Evolutionary conservation across 2,329 filamentous ascomycete species (phyloP).

Genomic region (Phialophora chinensis): DNA sequence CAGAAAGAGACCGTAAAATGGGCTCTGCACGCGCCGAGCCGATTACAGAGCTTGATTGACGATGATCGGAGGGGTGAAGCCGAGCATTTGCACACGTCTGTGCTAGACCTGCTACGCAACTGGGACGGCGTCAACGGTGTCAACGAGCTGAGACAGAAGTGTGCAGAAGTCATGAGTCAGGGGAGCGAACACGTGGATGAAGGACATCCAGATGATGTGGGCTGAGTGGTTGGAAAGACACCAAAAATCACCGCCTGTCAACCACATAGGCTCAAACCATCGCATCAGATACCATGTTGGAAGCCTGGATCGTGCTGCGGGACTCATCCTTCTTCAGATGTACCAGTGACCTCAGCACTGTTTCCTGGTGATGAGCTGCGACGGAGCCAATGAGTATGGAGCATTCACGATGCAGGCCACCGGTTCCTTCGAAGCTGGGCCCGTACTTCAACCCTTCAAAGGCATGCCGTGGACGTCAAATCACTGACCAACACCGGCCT

Average conservation of each 20-base stretch:
- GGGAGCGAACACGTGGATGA: slow-evolving; percentile 4
- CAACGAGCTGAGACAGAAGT: slow-evolving; percentile 47
- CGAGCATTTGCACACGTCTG: slow-evolving; percentile 50
- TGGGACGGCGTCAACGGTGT: slow-evolving; percentile 54
- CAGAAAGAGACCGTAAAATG: slow-evolving; percentile 54
- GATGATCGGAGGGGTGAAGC: slow-evolving; percentile 50
- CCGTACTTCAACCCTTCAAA: neutral
- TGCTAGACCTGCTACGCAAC: slow-evolving; percentile 47
- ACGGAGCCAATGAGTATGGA: neutral
- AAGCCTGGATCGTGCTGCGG: neutral
- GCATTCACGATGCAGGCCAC: neutral
- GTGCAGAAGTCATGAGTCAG: slow-evolving; percentile 48
- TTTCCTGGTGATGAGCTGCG: neutral
- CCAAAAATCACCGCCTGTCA: neutral
- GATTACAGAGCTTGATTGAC: slow-evolving; percentile 47
- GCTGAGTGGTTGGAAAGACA: neutral
- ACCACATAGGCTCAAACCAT: neutral
- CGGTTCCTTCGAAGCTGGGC: neutral
- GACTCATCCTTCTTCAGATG: neutral
- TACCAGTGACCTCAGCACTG: neutral
- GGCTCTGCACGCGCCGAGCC: slow-evolving; percentile 51
- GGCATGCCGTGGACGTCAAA: neutral
- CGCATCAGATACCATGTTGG: neutral
- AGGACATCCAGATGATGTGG: slow-evolving; percentile 11
- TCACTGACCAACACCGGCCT: neutral